These are phyloP conservation scores for Beauveria medogensis DNA, from an alignment of 2,329 filamentous ascomycete genomes.

Conservation along the genomic window DNA sequence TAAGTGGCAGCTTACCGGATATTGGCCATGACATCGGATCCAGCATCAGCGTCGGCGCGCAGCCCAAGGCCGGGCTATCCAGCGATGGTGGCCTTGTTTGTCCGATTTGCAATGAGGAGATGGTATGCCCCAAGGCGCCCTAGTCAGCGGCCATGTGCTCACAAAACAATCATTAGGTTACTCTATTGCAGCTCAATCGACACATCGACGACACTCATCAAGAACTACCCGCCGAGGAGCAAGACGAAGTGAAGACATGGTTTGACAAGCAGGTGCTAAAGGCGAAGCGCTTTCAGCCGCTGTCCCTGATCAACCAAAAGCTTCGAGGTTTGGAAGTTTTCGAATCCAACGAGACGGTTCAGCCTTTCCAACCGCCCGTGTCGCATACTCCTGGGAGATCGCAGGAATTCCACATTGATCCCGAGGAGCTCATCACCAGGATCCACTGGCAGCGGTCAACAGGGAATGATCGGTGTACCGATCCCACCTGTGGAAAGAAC, in stretches of 20 bases:
- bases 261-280: constrained; percentile 92
- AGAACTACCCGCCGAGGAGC: constrained; percentile 78
- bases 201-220: constrained; percentile 82
- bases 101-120: constrained; percentile 97
- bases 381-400: constrained; percentile 29
- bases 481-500: constrained; percentile 75
- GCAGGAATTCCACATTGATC: constrained; percentile 50
- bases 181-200: constrained; percentile 81
- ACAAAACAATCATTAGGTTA: constrained; percentile 50
- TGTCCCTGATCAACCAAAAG: constrained; percentile 88
- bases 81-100: constrained; percentile 64
- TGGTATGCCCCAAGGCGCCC: constrained; percentile 52
- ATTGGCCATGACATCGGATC: constrained; percentile 72
- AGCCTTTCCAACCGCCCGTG: constrained; percentile 24
- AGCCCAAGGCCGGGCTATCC: constrained; percentile 42
- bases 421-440: constrained; percentile 82
- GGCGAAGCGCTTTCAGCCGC: constrained; percentile 85
- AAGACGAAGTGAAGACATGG: constrained; percentile 95
- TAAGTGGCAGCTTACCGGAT: constrained; percentile 56
- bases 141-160: background rate
- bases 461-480: constrained; percentile 71
- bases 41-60: constrained; percentile 61
- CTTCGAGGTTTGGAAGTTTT: constrained; percentile 88
- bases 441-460: constrained; percentile 80
- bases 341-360: constrained; percentile 71